phyloP scores from a whole-genome alignment of 2,329 filamentous ascomycete genomes.

The Aspergillus sojae region DNA sequence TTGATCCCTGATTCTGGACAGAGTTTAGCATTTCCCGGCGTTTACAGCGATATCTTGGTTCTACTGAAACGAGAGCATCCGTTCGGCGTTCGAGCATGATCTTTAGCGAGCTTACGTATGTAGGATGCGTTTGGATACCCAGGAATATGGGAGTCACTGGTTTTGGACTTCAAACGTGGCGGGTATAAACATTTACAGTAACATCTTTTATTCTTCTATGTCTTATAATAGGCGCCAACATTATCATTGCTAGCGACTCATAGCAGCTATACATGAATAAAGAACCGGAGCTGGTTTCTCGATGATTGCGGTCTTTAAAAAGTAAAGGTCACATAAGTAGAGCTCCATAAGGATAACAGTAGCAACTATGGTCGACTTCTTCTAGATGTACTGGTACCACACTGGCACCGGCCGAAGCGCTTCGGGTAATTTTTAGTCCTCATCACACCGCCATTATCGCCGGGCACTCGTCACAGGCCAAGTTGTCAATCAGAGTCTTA shows the following conservation, averaged over 20 bases:
- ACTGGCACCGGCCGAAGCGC: no score
- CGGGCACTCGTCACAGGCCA: not conserved
- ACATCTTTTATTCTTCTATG: not conserved
- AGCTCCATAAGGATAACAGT: not conserved
- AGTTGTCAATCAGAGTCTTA: not conserved
- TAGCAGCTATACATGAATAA: not conserved
- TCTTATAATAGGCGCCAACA: not conserved
- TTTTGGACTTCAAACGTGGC: not conserved
- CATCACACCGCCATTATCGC: not conserved
- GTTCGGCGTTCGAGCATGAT: slow-evolving; percentile 21
- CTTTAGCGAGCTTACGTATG: slow-evolving; percentile 1
- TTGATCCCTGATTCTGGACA: slow-evolving; percentile 14
- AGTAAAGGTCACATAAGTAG: not conserved
- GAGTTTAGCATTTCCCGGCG: slow-evolving; percentile 23
- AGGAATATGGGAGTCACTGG: not conserved
- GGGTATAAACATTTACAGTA: not conserved
- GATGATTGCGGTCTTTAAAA: not conserved
- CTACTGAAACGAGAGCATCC: slow-evolving; percentile 14
- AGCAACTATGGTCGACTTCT: no score
- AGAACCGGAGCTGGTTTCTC: not conserved
- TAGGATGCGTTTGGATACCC: slow-evolving; percentile 3
- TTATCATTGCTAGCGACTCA: not conserved
- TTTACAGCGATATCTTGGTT: slow-evolving; percentile 22
- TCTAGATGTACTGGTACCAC: not conserved
- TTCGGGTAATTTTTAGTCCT: not conserved